These are phyloP conservation scores for Maudiozyma saulgeensis DNA, from an alignment of 805 yeast genomes.

Conservation along the genomic window DNA sequence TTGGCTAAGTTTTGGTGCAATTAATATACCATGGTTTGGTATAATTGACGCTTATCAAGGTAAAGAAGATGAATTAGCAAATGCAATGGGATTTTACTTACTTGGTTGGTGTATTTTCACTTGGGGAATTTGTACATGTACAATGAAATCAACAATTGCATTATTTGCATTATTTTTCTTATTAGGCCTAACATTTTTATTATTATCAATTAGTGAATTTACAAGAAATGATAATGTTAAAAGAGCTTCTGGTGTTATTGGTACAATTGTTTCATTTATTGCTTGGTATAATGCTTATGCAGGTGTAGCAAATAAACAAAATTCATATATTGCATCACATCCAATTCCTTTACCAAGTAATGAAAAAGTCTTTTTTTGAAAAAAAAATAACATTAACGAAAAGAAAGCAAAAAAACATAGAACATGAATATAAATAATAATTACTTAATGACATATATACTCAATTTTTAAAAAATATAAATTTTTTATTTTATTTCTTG, in stretches of 20 bases:
- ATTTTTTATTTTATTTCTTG: no score
- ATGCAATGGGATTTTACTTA: constrained; percentile 51
- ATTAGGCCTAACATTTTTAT: constrained; percentile 44
- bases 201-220: constrained; percentile 45
- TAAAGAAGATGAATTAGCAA: constrained; percentile 27
- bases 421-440: no score
- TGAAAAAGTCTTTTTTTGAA: constrained; percentile 8
- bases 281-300: constrained; percentile 69
- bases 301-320: constrained; percentile 56
- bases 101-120: constrained; percentile 63
- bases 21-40: constrained; percentile 51
- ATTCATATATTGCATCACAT: constrained; percentile 32
- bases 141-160: constrained; percentile 56
- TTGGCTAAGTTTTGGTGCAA: constrained; percentile 59
- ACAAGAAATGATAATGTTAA: constrained; percentile 33
- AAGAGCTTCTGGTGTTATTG: constrained; percentile 57
- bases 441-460: no score
- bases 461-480: no score
- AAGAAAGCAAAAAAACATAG: not conserved
- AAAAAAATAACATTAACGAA: no score
- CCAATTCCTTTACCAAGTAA: constrained; percentile 27
- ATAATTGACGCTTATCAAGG: constrained; percentile 41
- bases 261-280: constrained; percentile 48
- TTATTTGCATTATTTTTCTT: constrained; percentile 48
- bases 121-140: constrained; percentile 41